These are phyloP conservation scores for Entomortierella beljakovae DNA, from an alignment of 192 early-diverging fungal genomes.

Conservation along the genomic window DNA sequence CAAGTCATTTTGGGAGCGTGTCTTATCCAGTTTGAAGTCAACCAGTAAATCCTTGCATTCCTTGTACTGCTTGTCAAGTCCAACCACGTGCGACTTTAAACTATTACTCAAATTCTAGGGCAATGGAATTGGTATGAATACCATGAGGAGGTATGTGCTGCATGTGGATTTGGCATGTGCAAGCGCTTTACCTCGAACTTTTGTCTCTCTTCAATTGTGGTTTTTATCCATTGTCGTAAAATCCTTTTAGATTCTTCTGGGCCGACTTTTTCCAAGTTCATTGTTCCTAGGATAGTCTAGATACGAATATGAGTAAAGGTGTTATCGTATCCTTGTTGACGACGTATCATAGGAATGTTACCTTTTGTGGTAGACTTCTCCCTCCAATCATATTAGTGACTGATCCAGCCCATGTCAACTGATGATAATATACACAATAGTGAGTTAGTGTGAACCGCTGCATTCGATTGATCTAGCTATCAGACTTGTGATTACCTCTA, in stretches of 20 bases:
- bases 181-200: conserved; percentile 14
- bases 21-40: conserved; percentile 19
- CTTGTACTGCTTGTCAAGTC: conserved; percentile 16
- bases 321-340: not conserved
- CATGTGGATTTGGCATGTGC: too few relatives aligned
- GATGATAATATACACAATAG: not conserved
- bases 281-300: conserved; percentile 42
- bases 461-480: not conserved
- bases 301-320: too few relatives aligned
- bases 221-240: conserved; percentile 32
- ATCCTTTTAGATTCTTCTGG: conserved; percentile 25
- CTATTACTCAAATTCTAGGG: conserved; percentile 15
- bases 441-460: not conserved
- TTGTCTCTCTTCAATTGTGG: conserved; percentile 37
- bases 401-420: conserved; percentile 49
- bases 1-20: conserved; percentile 11
- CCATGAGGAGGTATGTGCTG: too few relatives aligned
- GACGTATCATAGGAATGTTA: not conserved
- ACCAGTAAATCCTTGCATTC: conserved; percentile 22
- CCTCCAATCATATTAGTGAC: conserved; percentile 25
- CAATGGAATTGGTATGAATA: not conserved
- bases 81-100: conserved; percentile 9
- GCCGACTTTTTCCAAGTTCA: conserved; percentile 14
- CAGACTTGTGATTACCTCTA: conserved; percentile 21
- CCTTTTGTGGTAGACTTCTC: conserved; percentile 20